phyloP scores from a whole-genome alignment of 2,329 filamentous ascomycete species.

The Fusarium decemcellulare region DNA sequence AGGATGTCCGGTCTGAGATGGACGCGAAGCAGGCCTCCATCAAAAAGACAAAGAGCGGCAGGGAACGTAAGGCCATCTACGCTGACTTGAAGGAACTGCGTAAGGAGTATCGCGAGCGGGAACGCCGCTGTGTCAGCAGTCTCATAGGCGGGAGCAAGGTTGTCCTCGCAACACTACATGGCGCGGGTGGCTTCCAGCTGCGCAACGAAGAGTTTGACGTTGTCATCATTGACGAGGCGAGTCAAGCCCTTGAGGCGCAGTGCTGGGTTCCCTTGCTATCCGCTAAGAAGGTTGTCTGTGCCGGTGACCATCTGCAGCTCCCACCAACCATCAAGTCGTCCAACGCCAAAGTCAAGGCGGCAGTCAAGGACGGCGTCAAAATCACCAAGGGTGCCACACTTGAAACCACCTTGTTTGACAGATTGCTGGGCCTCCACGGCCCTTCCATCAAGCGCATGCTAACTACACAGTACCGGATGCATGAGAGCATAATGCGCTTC shows the following conservation, averaged over 20 bases:
- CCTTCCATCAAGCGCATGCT: conserved; percentile 91
- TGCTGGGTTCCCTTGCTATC: conserved; percentile 93
- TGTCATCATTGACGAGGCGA: conserved; percentile 95
- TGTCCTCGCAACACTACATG: conserved; percentile 92
- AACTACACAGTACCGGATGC: conserved; percentile 98
- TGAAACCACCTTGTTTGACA: conserved; percentile 94
- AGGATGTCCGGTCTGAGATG: conserved; percentile 92
- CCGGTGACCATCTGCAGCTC: conserved; percentile 94
- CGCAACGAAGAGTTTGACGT: conserved; percentile 89
- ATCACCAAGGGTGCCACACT: conserved; percentile 72
- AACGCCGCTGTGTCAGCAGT: conserved; percentile 83
- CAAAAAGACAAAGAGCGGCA: conserved; percentile 85
- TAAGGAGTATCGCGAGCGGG: conserved; percentile 89
- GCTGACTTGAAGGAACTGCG: conserved; percentile 86
- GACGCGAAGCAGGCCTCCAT: conserved; percentile 92
- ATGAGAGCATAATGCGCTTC: conserved; percentile 95
- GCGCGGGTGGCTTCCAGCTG: conserved; percentile 88
- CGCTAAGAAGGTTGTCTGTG: conserved; percentile 88
- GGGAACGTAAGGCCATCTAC: conserved; percentile 87
- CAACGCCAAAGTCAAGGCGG: conserved; percentile 64
- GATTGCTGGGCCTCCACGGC: conserved; percentile 86
- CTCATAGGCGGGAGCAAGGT: conserved; percentile 86
- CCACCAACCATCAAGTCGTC: conserved; percentile 94
- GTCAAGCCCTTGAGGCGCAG: conserved; percentile 94
- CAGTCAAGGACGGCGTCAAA: conserved; percentile 53